These are phyloP conservation scores for Byssoonygena ceratinophila DNA, from an alignment of 2,329 filamentous ascomycete genomes.

Conservation along the genomic window DNA sequence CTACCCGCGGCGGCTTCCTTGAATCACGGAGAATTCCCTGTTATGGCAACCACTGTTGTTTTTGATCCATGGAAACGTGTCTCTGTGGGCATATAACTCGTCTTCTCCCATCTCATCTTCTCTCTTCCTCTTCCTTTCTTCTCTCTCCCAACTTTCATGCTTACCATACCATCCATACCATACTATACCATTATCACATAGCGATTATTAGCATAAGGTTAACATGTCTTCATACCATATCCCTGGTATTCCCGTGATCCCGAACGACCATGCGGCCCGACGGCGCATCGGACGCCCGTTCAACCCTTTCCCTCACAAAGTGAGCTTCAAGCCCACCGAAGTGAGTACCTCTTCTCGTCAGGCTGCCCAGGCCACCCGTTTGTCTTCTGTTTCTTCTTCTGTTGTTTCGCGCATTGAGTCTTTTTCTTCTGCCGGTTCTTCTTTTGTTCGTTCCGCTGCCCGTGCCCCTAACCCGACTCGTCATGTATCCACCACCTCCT, in stretches of 20 bases:
- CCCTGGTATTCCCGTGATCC: constrained; percentile 3
- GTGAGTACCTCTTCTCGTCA: background rate
- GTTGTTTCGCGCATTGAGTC: constrained; percentile 2
- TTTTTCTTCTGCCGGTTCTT: constrained; percentile 3
- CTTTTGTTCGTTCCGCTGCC: background rate
- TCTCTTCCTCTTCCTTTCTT: constrained; percentile 11
- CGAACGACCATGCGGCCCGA: constrained; percentile 6
- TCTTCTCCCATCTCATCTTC: constrained; percentile 3
- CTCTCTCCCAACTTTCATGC: constrained; percentile 9
- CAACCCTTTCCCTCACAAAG: constrained; percentile 1
- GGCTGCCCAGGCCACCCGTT: background rate
- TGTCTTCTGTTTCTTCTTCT: background rate
- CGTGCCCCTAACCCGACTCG: background rate
- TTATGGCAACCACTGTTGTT: constrained; percentile 8
- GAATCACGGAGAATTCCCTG: constrained; percentile 9
- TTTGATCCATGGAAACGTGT: background rate
- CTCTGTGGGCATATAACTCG: constrained; percentile 5
- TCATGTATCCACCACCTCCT: background rate
- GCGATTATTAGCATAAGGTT: constrained; percentile 4
- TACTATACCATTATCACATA: constrained; percentile 3
- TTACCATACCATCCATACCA: background rate
- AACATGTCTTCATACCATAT: constrained; percentile 9
- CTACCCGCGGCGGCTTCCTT: background rate
- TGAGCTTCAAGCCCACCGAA: constrained; percentile 4
- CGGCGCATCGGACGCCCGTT: constrained; percentile 3